Base-by-base conservation (phyloP, 495 filamentous ascomycete species). In the Aspergillus heteromorphus region DNA sequence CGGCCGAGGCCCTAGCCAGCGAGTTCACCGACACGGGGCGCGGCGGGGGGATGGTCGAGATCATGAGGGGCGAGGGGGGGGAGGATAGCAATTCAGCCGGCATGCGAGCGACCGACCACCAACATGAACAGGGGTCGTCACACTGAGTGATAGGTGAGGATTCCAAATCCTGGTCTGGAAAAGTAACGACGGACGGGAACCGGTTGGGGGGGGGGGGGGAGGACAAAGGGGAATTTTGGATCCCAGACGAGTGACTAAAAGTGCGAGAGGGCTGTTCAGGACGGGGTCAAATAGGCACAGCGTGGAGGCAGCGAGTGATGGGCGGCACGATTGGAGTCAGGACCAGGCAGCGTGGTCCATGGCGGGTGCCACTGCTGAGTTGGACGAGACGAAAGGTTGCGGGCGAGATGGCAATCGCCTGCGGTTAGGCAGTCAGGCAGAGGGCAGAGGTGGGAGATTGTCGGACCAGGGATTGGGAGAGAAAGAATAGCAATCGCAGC, bases 1-100 rank as follows among this genome's bases (percentile, higher is more conserved):
- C 62, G 5, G 58, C 25, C 8, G 63, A 61, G 4, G 55, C 40
- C 58, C 60, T 63, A 5, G 59, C 65, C 48, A 69, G 55, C 19
- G 68, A 69, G 60, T 69, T 68, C 49, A 71, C 70, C 16, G 68
- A 73, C 23, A 65, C 64, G 8, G 70, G 65, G 38, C 68, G 70
- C 29, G 67, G 65, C 21, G 67, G 69, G 49, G 68, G 68, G 16
- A 71, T 55, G 16, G 67, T 60, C 45, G 69, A 62, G 40, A 71
- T 57, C 64, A 71, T 69, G 55, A 56, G 43, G 53, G 55, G 45
- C 53, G 61, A 59, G 13, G 51, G 31, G 50, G 58, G 45, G 18
- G 49, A 56, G 21, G 57, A 47, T 17, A 56, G 38, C 18, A 56
- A 38, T 11, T 58, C 49, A 34, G 48, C 51, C 30, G 55, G 43